Evolutionary conservation across 495 filamentous ascomycete species (phyloP), one percentile per base, ranked within the genome.

Genomic region (Thozetella sp.): DNA sequence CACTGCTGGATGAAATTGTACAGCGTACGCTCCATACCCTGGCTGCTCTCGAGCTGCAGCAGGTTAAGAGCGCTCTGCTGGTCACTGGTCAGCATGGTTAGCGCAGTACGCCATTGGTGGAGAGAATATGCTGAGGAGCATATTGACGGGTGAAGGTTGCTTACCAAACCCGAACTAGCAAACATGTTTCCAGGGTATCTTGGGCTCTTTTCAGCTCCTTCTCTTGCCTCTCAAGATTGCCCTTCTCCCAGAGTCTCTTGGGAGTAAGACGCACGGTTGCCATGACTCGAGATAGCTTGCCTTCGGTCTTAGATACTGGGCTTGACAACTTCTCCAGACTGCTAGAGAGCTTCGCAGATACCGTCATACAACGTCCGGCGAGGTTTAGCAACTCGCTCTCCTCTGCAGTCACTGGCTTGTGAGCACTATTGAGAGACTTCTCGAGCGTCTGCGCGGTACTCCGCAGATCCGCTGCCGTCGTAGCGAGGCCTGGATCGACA

Each of bases 131-230:
- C 0, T 1, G 4, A 17, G 37, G 12, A 13, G 25, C 51, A 24
- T 20, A 23, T 13, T 0, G 6, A 22, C 30, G 15, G 6, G 30
- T 37, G 30, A 37, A 37, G 30, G 6, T 37, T 15, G 4, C 62
- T 64, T 50, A 61, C 58, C 62, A 64, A 22, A 58, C 2, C 3
- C 55, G 54, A 2, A 43, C 13, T 25, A 64, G 55, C 25, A 64
- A 43, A 25, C 58, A 15, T 0, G 40, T 40, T 40, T 64, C 51
- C 4, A 61, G 51, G 3, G 55, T 23, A 13, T 17, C 53, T 50
- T 59, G 59, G n/a, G 56, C 54, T 4, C 24, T 37, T 3, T 13
- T 11, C 59, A 62, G 53, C 1, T 1, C 11, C n/a, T 22, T 59
- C 24, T 62, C 52, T 2, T 62, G 48, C 25, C 54, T 53, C 10